Percentiles rank a stretch among this genome's conserved stretches.
These are phyloP conservation scores for Fistulifera solaris DNA, from an alignment of 108 stramenopile genomes.

Conservation along the genomic window DNA sequence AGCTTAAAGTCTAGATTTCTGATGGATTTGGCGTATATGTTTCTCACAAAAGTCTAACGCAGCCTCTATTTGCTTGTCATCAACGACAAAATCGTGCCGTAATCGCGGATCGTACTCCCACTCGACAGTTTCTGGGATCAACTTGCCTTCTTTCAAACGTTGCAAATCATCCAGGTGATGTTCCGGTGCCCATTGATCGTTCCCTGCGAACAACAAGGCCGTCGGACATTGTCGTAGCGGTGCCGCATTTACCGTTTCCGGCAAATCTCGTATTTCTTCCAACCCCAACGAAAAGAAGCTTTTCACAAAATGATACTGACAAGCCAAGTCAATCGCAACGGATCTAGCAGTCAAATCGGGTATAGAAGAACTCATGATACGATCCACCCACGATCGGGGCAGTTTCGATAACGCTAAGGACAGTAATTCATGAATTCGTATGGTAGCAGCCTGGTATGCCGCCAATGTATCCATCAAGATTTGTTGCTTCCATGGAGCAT, in stretches of 20 bases:
- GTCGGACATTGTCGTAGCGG: slow-evolving; percentile 30
- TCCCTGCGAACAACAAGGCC: slow-evolving; percentile 43
- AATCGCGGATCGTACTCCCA: slow-evolving; percentile 22
- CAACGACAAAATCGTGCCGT: slow-evolving; percentile 42
- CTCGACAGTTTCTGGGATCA: slow-evolving; percentile 24
- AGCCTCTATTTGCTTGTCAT: slow-evolving; percentile 27
- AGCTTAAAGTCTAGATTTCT: neutral
- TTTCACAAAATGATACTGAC: slow-evolving; percentile 30
- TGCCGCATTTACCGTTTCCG: slow-evolving; percentile 31
- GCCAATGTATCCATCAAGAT: slow-evolving; percentile 28
- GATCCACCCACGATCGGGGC: slow-evolving; percentile 22
- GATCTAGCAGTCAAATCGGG: slow-evolving; percentile 37
- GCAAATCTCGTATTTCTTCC: slow-evolving; percentile 69
- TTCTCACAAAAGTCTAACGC: slow-evolving; percentile 37
- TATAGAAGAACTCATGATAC: slow-evolving; percentile 21
- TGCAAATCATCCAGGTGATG: slow-evolving; percentile 37
- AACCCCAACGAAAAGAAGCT: slow-evolving; percentile 64
- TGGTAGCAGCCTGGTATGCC: slow-evolving; percentile 19
- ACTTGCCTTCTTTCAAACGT: slow-evolving; percentile 5
- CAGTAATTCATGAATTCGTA: slow-evolving; percentile 15
- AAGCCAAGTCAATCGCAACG: slow-evolving; percentile 33
- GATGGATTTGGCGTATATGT: slow-evolving; percentile 5
- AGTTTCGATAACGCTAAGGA: slow-evolving; percentile 13
- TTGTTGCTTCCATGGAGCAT: slow-evolving; percentile 26
- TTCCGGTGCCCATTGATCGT: slow-evolving; percentile 66